phyloP scores from a whole-genome alignment of 371 early-diverging fungal species.

The Catenaria anguillulae region DNA sequence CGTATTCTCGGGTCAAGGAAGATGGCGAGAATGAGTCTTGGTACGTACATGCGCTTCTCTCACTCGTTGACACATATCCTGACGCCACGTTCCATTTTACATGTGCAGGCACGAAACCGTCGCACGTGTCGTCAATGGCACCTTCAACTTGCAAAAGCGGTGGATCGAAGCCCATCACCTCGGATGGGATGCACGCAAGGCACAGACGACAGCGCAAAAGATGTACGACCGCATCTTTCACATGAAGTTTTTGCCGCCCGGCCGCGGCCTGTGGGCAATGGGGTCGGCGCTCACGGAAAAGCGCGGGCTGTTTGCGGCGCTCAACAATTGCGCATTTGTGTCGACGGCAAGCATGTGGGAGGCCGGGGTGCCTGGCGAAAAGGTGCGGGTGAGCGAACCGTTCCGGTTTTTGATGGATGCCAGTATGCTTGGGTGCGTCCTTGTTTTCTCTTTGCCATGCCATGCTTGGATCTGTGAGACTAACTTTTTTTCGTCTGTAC shows the following conservation, averaged over 20 bases:
- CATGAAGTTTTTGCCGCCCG: slow-evolving; percentile 21
- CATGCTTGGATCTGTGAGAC: too few species aligned
- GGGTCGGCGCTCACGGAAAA: slow-evolving; percentile 24
- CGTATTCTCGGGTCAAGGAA: slow-evolving; percentile 20
- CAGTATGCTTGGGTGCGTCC: slow-evolving; percentile 19
- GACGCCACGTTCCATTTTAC: too few species aligned
- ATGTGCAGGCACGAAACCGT: slow-evolving; percentile 17
- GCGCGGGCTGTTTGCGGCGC: slow-evolving; percentile 20
- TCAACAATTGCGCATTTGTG: slow-evolving; percentile 26
- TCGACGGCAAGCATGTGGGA: slow-evolving; percentile 22
- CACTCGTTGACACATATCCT: too few species aligned
- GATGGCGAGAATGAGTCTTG: slow-evolving; percentile 18
- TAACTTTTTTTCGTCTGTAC: too few species aligned
- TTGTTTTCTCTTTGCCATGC: too few species aligned
- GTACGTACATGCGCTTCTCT: slow-evolving; percentile 7
- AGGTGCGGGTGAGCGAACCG: slow-evolving; percentile 9
- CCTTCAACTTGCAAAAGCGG: slow-evolving; percentile 23
- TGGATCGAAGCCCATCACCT: slow-evolving; percentile 18
- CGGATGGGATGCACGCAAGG: slow-evolving; percentile 17
- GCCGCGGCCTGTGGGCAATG: slow-evolving; percentile 25
- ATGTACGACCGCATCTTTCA: slow-evolving; percentile 26
- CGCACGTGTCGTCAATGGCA: slow-evolving; percentile 26
- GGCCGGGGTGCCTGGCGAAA: too few species aligned
- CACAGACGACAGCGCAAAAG: slow-evolving; percentile 19
- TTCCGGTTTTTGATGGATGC: slow-evolving; percentile 27